Evolutionary conservation across 371 early-diverging fungal genomes (phyloP), one percentile per base, ranked within the genome.

Genomic region (Mortierella sp.): DNA sequence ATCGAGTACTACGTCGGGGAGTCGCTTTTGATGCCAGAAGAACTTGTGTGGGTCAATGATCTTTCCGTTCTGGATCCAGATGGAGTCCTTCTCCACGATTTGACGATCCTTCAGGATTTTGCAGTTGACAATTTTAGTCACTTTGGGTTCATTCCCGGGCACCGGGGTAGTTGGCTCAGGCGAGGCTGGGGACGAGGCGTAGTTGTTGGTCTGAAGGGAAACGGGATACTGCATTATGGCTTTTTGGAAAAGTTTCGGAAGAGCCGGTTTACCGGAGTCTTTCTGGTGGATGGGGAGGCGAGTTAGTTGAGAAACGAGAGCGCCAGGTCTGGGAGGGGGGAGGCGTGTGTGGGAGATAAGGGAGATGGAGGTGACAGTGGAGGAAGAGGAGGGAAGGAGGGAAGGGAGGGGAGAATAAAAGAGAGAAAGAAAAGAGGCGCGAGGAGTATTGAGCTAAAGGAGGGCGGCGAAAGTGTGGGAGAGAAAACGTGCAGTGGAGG

Each of bases 1-100:
- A 81, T 94, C 92, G 60, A 94, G 88, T 30, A 88, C 84, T 16
- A 82, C 76, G 68, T 91, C 92, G 1, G 94, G 89, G 41, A 83
- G 84, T 47, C 86, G 82, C 61, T 86, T 84, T 31, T 85, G 86
- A 47, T 82, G 81, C 78, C 88, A 94, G 69, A 94, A 94, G 46
- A 89, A 78, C 49, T 80, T 79, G 56, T 87, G 87, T 0, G 93
- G 92, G 65, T 94, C 88, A 21, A 92, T 85, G 60, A 94, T 90
- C 80, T 89, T 90, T 58, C 93, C 94, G 54, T 86, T 82, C 58
- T 89, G 88, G 51, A 91, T 87, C 86, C 90, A 94, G 26, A 94
- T 80, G 51, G 87, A 86, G 26, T 88, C 87, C 56, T 91, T 85
- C 26, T 87, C 83, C 3, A 90, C 84, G 30, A 94, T 87, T 57